Conservation (phyloP, 106 monocot genomes). For the Xerophyta viscosa region DNA sequence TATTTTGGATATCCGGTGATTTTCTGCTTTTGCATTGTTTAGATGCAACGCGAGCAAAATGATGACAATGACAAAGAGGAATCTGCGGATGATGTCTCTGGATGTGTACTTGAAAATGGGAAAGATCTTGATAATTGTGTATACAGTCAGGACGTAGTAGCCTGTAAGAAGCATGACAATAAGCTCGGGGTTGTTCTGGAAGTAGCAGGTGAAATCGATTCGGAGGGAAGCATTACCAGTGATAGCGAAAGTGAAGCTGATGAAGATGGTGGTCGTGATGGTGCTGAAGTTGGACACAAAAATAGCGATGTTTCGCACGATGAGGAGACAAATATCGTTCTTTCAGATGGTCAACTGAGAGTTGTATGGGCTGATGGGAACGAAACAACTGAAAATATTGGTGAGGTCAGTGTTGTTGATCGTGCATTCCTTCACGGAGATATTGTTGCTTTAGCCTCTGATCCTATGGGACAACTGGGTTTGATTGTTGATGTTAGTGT, state of each 20-base stretch:
- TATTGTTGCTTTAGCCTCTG: constrained; percentile 62
- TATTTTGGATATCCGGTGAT: too few species aligned
- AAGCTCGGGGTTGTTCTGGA: constrained; percentile 73
- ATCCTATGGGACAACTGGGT: constrained; percentile 89
- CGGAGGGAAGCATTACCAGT: constrained; percentile 47
- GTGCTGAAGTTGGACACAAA: constrained; percentile 8
- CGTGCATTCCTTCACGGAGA: constrained; percentile 82
- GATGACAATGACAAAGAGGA: too few species aligned
- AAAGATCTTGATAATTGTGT: too few species aligned
- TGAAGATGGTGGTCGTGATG: constrained; percentile 6
- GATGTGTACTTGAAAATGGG: too few species aligned
- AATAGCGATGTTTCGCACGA: constrained; percentile 7
- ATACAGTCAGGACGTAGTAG: constrained; percentile 83
- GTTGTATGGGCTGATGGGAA: constrained; percentile 70
- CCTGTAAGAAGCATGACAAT: constrained; percentile 35
- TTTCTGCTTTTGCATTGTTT: too few species aligned
- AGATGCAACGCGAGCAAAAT: too few species aligned
- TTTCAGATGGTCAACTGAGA: constrained; percentile 62
- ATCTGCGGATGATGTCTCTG: too few species aligned
- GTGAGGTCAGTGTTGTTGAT: constrained; percentile 46
- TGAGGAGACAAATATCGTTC: constrained; percentile 18
- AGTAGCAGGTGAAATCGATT: constrained; percentile 79
- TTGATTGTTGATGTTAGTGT: constrained; percentile 74
- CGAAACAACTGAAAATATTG: constrained; percentile 52
- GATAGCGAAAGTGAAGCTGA: constrained; percentile 50